Evolutionary conservation across 2,329 filamentous ascomycete genomes (phyloP).

Genomic region (Aspergillus ibericus): DNA sequence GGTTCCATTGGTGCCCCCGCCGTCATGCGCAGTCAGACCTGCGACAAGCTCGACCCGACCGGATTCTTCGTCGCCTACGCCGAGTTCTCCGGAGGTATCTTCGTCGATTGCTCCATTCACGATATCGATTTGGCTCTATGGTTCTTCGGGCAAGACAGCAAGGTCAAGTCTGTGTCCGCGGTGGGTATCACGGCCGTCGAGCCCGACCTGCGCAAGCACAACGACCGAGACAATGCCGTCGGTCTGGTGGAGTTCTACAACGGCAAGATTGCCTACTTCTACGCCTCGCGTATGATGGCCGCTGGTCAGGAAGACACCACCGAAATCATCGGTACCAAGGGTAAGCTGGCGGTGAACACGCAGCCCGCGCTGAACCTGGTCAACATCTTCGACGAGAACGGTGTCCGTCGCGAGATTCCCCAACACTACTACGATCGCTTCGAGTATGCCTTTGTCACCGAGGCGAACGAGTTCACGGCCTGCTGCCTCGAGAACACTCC

Average conservation of each 20-base stretch:
- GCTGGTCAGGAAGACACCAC: conserved; percentile 67
- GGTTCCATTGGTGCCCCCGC: conserved; percentile 61
- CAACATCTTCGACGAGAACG: conserved; percentile 54
- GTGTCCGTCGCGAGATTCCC: conserved; percentile 61
- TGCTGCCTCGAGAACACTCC: conserved; percentile 56
- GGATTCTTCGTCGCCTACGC: conserved; percentile 71
- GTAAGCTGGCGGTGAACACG: conserved; percentile 63
- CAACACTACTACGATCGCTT: conserved; percentile 66
- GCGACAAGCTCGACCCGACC: conserved; percentile 64
- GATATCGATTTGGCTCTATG: conserved; percentile 67
- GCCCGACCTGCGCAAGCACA: conserved; percentile 57
- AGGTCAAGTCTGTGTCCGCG: conserved; percentile 58
- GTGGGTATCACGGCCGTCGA: conserved; percentile 61
- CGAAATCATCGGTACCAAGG: conserved; percentile 66
- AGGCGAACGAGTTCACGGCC: conserved; percentile 65
- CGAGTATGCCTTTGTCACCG: conserved; percentile 62
- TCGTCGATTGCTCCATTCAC: conserved; percentile 70
- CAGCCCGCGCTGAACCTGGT: conserved; percentile 59
- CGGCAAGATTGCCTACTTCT: conserved; percentile 65
- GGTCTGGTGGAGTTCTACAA: conserved; percentile 66
- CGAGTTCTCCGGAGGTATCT: conserved; percentile 65
- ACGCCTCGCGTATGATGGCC: conserved; percentile 65
- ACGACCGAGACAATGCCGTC: conserved; percentile 63
- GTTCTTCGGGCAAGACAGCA: conserved; percentile 59
- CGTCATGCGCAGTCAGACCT: conserved; percentile 65